These are phyloP conservation scores for Skeletonema grethae DNA, from an alignment of 108 stramenopile genomes.

Conservation along the genomic window DNA sequence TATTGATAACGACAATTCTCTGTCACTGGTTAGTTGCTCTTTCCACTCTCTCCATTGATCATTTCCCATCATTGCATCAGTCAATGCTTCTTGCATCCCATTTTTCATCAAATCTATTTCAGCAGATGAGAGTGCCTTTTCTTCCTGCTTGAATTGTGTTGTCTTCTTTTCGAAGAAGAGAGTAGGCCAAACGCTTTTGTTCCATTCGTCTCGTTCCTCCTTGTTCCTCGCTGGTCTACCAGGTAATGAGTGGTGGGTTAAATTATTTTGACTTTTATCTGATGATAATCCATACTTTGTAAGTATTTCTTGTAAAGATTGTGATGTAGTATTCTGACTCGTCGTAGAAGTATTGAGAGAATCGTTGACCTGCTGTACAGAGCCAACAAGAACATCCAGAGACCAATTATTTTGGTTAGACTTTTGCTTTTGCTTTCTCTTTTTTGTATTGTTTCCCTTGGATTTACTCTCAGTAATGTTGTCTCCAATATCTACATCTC, in stretches of 20 bases:
- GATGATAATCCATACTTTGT: conserved; percentile 34
- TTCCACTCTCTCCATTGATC: conserved; percentile 21
- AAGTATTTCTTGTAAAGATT: conserved; percentile 28
- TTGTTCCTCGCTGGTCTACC: conserved; percentile 61
- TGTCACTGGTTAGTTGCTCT: neutral
- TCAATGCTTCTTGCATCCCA: conserved; percentile 45
- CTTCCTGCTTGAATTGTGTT: conserved; percentile 53
- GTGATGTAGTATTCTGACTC: neutral
- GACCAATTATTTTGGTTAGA: conserved; percentile 19
- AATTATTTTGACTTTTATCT: conserved; percentile 2
- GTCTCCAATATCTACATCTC: neutral
- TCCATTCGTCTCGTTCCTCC: conserved; percentile 63
- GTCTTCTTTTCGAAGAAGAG: conserved; percentile 62
- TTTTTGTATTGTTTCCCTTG: neutral
- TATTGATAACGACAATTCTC: neutral
- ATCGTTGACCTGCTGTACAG: conserved; percentile 23
- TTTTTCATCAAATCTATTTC: conserved; percentile 41
- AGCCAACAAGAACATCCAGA: conserved; percentile 33
- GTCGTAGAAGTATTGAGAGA: neutral
- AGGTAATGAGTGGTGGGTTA: conserved; percentile 42
- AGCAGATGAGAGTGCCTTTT: conserved; percentile 40
- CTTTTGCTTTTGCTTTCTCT: conserved; percentile 1
- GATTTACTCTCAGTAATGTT: neutral
- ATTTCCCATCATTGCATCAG: conserved; percentile 34
- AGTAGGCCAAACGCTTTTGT: conserved; percentile 65